Evolutionary conservation across 1,284 basidiomycete species (phyloP), one percentile per base, ranked within the genome.

Genomic region (Tilletia setariae): DNA sequence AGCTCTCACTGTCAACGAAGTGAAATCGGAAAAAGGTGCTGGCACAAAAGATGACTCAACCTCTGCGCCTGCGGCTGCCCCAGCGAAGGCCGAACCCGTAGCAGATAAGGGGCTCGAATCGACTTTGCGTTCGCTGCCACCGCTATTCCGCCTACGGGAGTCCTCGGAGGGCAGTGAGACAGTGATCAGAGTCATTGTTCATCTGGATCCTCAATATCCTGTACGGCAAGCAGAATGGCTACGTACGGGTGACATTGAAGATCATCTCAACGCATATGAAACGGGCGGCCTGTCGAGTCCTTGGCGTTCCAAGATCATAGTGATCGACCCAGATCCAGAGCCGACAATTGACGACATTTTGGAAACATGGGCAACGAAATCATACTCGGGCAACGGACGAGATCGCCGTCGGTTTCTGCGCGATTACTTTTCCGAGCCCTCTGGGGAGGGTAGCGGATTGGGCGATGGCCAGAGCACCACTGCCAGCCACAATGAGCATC

Each of bases 221-320:
- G 84, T 97, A 35, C n/a, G 16, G 92, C 94, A 98, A 83, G 92
- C 94, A 1, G 91, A 92, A 81, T 98, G 95, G 95, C 91, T 94
- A 59, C 92, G 92, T 82, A 91, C 90, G 2, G 94, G 94, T 56
- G 92, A 94, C 80, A 88, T 95, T 21, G 91, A 94, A 74, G 92
- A 94, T 63, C 96, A 93, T 92, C 85, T 97, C 70, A 89, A 89
- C 78, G 91, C 89, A 0, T 61, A 30, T 30, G 56, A 61, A 21
- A 19, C 28, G 6, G 56, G 88, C 89, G 76, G 40, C 71, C 78
- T 44, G 75, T 74, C 70, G 65, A 72, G 75, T 49, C 68, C 91
- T 4, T 98, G 95, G 95, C 90, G 90, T 81, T 92, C 90, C 83
- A 95, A 94, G 84, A 90, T 98, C 68, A 87, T 89, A 66, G 91